phyloP scores from a whole-genome alignment of 1,284 basidiomycete genomes.

The Malassezia restricta region DNA sequence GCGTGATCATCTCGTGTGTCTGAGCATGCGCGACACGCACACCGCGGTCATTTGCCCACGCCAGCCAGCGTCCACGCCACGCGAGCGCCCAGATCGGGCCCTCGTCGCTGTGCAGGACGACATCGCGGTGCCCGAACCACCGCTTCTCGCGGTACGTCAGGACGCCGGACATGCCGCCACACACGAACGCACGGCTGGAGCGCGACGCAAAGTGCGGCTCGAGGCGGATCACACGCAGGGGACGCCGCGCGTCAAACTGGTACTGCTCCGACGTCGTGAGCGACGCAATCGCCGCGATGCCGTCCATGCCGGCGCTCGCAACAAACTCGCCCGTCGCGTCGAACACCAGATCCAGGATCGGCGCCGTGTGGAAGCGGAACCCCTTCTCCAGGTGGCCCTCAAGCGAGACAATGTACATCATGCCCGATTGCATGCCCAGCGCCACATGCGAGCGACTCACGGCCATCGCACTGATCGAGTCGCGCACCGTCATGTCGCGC shows the following conservation, averaged over 20 bases:
- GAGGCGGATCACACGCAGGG: slow-evolving; percentile 75
- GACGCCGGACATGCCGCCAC: slow-evolving; percentile 80
- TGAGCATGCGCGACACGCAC: slow-evolving; percentile 83
- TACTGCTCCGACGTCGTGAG: slow-evolving; percentile 67
- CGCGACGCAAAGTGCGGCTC: slow-evolving; percentile 81
- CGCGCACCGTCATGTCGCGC: slow-evolving; percentile 70
- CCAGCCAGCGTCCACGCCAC: slow-evolving; percentile 76
- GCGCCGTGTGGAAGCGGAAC: slow-evolving; percentile 82
- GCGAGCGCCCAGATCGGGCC: slow-evolving; percentile 85
- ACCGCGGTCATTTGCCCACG: slow-evolving; percentile 94
- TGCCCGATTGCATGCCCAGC: slow-evolving; percentile 79
- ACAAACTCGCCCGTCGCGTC: slow-evolving; percentile 79
- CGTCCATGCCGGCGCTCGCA: slow-evolving; percentile 85
- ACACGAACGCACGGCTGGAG: slow-evolving; percentile 71
- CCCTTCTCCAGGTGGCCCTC: slow-evolving; percentile 73
- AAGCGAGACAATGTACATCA: slow-evolving; percentile 73
- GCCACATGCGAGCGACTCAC: slow-evolving; percentile 57
- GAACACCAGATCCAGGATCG: slow-evolving; percentile 70
- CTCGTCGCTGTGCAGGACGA: slow-evolving; percentile 70
- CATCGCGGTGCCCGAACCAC: slow-evolving; percentile 90
- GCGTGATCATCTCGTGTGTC: slow-evolving; percentile 69
- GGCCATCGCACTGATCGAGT: slow-evolving; percentile 52
- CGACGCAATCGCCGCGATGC: slow-evolving; percentile 79
- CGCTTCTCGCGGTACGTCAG: slow-evolving; percentile 82
- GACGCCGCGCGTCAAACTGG: slow-evolving; percentile 80